phyloP scores from a whole-genome alignment of 2,329 filamentous ascomycete genomes.

The Thielaviopsis punctulata region DNA sequence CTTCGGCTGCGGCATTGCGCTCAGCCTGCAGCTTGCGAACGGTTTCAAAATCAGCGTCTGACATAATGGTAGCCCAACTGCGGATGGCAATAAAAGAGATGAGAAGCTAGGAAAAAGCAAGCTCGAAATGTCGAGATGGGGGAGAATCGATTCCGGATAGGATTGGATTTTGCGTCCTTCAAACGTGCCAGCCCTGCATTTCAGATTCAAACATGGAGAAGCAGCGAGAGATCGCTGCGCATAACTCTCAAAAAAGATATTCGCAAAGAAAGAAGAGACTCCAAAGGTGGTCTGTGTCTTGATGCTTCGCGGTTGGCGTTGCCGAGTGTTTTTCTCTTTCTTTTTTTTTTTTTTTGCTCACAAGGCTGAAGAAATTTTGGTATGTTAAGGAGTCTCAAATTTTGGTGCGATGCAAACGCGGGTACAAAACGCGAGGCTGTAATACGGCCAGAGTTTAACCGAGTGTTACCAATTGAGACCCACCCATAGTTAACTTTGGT shows the following conservation, averaged over 20 bases:
- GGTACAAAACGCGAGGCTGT: slow-evolving; percentile 12
- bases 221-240: slow-evolving; percentile 12
- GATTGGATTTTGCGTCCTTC: slow-evolving; percentile 9
- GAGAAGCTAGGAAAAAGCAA: background rate
- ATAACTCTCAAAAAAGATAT: slow-evolving; percentile 20
- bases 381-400: slow-evolving; percentile 12
- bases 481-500: background rate
- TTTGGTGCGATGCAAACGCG: slow-evolving; percentile 12
- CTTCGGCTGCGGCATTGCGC: slow-evolving; percentile 65
- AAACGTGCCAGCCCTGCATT: slow-evolving; percentile 12
- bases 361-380: slow-evolving; percentile 13
- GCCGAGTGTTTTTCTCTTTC: slow-evolving; percentile 17
- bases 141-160: slow-evolving; percentile 6
- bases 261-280: slow-evolving; percentile 15
- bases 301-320: slow-evolving; percentile 17
- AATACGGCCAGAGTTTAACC: background rate
- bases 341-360: slow-evolving; percentile 14
- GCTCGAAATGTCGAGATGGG: slow-evolving; percentile 1
- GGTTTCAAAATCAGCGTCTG: slow-evolving; percentile 70
- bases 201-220: slow-evolving; percentile 11
- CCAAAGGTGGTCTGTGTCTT: slow-evolving; percentile 14
- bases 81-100: background rate
- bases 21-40: slow-evolving; percentile 81
- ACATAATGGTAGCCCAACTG: slow-evolving; percentile 31
- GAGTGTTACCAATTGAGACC: background rate